Conservation (phyloP, 768 basidiomycete species). For the Tephrocybe sp. region DNA sequence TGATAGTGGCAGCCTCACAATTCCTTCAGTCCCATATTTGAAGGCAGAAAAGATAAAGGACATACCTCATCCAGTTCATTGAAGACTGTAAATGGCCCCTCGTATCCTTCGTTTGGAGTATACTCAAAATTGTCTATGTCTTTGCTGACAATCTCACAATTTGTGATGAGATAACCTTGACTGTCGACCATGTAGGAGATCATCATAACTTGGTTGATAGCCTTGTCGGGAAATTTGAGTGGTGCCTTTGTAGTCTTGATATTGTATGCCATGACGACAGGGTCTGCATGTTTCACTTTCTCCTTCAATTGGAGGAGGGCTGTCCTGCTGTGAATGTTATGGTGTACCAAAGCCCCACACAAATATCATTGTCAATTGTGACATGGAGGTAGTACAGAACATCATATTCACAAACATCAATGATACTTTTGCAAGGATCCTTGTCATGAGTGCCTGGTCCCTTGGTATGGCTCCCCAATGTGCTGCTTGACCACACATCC, state of each 20-base stretch:
- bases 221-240: slow-evolving; percentile 97
- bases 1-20: too few species aligned
- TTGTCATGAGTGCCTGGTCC: too few species aligned
- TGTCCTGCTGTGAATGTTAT: slow-evolving; percentile 82
- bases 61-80: slow-evolving; percentile 95
- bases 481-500: slow-evolving; percentile 49
- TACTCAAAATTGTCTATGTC: slow-evolving; percentile 99
- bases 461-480: slow-evolving; percentile 36
- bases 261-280: slow-evolving; percentile 98
- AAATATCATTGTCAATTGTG: slow-evolving; percentile 99
- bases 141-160: slow-evolving; percentile 94
- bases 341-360: slow-evolving; percentile 95
- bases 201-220: slow-evolving; percentile 93
- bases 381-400: slow-evolving; percentile 97
- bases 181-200: slow-evolving; percentile 99
- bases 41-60: too few species aligned
- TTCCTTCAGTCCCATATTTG: slow-evolving; percentile 1
- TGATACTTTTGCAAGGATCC: slow-evolving; percentile 89
- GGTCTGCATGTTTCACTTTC: too few species aligned
- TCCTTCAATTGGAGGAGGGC: slow-evolving; percentile 64
- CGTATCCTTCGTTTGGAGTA: too few species aligned
- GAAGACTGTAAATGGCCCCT: slow-evolving; percentile 91
- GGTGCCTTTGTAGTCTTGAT: slow-evolving; percentile 99
- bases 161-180: slow-evolving; percentile 95
- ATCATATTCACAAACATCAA: slow-evolving; percentile 95